Evolutionary conservation across 148 eudicot species (phyloP).

Genomic region (Arctostaphylos glauca): DNA sequence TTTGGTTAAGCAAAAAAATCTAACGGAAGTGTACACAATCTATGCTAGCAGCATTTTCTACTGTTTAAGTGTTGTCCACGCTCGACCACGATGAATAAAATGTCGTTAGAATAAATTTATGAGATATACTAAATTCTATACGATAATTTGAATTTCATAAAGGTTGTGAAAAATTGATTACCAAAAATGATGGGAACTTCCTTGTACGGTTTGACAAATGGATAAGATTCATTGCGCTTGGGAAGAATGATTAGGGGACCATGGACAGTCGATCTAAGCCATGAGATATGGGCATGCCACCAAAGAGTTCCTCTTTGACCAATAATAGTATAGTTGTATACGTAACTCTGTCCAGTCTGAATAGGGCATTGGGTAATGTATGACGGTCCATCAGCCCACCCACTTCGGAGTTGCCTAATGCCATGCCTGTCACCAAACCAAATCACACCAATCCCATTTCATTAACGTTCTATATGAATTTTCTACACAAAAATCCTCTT

Average conservation of each 20-base stretch:
- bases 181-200: constrained; percentile 55
- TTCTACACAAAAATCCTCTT: not conserved
- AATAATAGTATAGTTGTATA: constrained; percentile 49
- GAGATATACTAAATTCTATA: too few relatives aligned
- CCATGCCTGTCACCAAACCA: constrained; percentile 46
- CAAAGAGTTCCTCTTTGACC: constrained; percentile 57
- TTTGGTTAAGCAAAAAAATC: not conserved
- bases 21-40: not conserved
- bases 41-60: not conserved
- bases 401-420: constrained; percentile 41
- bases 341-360: constrained; percentile 57
- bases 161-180: constrained; percentile 2
- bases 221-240: constrained; percentile 36
- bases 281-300: constrained; percentile 62
- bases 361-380: constrained; percentile 62
- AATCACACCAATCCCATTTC: not conserved
- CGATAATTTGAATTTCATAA: too few relatives aligned
- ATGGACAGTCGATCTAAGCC: constrained; percentile 51
- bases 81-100: too few relatives aligned
- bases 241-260: constrained; percentile 57
- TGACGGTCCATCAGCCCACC: constrained; percentile 71
- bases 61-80: too few relatives aligned
- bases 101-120: too few relatives aligned
- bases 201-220: constrained; percentile 49
- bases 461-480: not conserved